Evolutionary conservation across 2,329 filamentous ascomycete genomes (phyloP).

Genomic region (Magnaporthiopsis poae): DNA sequence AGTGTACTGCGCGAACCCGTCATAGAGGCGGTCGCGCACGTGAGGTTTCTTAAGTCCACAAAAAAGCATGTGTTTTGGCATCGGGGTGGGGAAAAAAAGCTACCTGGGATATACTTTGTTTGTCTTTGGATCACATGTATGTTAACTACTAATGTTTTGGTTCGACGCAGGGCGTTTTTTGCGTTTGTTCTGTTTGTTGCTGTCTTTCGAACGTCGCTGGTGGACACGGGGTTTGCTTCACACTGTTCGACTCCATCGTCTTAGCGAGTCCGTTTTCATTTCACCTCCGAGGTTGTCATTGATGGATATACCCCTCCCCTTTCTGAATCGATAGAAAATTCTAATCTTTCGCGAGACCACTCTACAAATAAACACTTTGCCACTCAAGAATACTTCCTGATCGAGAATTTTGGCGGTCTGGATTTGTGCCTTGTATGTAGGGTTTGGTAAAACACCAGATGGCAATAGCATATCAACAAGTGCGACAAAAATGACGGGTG

Average conservation of each 20-base stretch:
- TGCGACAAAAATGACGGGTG: not conserved
- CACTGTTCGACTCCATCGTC: slow-evolving; percentile 5
- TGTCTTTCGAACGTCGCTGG: slow-evolving; percentile 7
- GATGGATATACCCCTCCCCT: slow-evolving; percentile 10
- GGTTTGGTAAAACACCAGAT: not conserved
- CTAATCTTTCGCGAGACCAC: not conserved
- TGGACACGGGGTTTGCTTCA: not conserved
- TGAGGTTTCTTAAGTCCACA: not conserved
- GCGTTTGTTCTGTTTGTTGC: not conserved
- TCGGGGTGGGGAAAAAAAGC: not conserved
- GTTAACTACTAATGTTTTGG: not conserved
- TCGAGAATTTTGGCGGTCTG: too few relatives aligned
- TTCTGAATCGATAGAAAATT: not conserved
- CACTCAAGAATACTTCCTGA: too few relatives aligned
- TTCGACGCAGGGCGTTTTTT: not conserved
- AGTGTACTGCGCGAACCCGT: not conserved
- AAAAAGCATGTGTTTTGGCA: not conserved
- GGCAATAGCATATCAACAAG: not conserved
- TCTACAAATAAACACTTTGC: too few relatives aligned
- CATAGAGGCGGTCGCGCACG: not conserved
- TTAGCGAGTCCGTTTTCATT: slow-evolving; percentile 4
- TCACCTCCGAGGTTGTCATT: slow-evolving; percentile 3
- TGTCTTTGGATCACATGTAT: slow-evolving; percentile 1
- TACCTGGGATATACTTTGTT: not conserved
- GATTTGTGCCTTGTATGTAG: not conserved